Percentiles rank a stretch among this genome's conserved stretches.
Conservation (phyloP, 257 asterid genomes). For the Prunella vulgaris region DNA sequence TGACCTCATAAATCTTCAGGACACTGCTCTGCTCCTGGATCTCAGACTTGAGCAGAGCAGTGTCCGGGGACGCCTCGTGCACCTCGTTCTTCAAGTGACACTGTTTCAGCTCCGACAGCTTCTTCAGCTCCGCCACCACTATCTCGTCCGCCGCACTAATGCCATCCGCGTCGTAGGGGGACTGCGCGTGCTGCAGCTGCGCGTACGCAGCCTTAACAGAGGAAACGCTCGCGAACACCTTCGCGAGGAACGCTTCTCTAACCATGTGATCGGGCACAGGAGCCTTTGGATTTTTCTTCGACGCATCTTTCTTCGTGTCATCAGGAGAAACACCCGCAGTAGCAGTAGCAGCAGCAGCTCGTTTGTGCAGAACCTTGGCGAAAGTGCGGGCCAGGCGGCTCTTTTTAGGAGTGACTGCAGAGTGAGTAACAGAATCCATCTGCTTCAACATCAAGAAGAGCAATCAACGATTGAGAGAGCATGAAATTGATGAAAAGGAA, state of each 20-base stretch:
- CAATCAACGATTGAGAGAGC: not conserved
- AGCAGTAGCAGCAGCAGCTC: constrained; percentile 20
- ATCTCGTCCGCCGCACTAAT: constrained; percentile 67
- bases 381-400: constrained; percentile 52
- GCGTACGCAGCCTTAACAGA: constrained; percentile 78
- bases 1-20: constrained; percentile 54
- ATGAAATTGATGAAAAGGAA: not conserved
- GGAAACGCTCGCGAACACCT: constrained; percentile 63
- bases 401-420: constrained; percentile 47
- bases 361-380: constrained; percentile 62
- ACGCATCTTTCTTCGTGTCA: constrained; percentile 22
- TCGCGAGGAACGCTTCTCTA: constrained; percentile 64
- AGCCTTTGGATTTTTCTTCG: constrained; percentile 22
- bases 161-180: constrained; percentile 79
- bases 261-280: constrained; percentile 19
- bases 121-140: constrained; percentile 60
- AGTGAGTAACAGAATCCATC: constrained; percentile 59
- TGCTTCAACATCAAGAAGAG: constrained; percentile 23
- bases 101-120: constrained; percentile 63
- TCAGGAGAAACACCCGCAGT: constrained; percentile 29
- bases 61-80: constrained; percentile 48
- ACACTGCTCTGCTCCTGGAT: constrained; percentile 62
- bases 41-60: constrained; percentile 43
- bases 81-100: constrained; percentile 52
- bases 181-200: constrained; percentile 61